A percentile compares a stretch with the other conserved stretches of the same genome.
These are phyloP conservation scores for Mycena galopus DNA, from an alignment of 768 basidiomycete species.

Conservation along the genomic window DNA sequence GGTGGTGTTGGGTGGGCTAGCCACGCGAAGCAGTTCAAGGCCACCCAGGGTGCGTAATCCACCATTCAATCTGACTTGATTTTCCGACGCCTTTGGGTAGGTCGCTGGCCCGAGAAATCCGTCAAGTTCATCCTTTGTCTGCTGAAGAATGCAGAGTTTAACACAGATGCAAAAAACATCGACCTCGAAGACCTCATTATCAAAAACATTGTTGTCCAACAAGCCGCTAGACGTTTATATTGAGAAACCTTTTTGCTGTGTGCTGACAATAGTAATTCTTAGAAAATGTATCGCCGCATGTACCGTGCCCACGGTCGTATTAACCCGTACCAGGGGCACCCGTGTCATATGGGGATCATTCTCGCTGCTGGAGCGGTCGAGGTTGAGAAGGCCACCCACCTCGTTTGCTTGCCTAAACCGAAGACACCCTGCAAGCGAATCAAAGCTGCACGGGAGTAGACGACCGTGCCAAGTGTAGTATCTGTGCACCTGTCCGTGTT, in stretches of 20 bases:
- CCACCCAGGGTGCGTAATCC: constrained; percentile 85
- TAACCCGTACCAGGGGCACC: constrained; percentile 99
- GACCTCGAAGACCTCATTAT: constrained; percentile 93
- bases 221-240: constrained; percentile 87
- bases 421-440: constrained; percentile 91
- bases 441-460: constrained; percentile 80
- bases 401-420: constrained; percentile 81
- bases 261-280: constrained; percentile 20
- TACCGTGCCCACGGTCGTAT: constrained; percentile 98
- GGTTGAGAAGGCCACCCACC: constrained; percentile 88
- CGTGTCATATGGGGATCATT: constrained; percentile 96
- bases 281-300: constrained; percentile 99
- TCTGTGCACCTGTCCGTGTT: constrained; percentile 42
- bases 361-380: constrained; percentile 82
- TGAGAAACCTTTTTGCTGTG: neutral
- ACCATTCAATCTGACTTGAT: neutral
- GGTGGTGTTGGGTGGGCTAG: constrained; percentile 95
- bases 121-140: constrained; percentile 94
- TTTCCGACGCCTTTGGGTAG: constrained; percentile 55
- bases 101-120: constrained; percentile 99
- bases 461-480: constrained; percentile 35
- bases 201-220: constrained; percentile 98
- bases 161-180: constrained; percentile 97
- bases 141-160: constrained; percentile 98
- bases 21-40: constrained; percentile 97